Conservation (phyloP, 352 stramenopile genomes). For the Thalassiosira ordinaria region DNA sequence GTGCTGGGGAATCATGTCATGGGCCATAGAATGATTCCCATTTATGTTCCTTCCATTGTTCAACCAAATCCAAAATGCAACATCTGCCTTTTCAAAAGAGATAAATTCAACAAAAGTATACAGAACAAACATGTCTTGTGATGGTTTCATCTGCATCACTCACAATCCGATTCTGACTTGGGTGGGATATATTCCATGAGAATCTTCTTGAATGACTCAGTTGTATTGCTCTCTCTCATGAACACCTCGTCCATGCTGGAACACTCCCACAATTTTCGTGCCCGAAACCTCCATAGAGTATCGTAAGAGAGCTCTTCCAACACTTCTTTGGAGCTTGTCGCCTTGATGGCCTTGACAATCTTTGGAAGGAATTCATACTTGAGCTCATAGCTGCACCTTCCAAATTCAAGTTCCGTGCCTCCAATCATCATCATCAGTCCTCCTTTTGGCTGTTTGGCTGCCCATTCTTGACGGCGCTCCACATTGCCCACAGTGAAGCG, state of each 20-base stretch:
- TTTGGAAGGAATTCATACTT: slow-evolving; percentile 14
- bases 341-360: neutral
- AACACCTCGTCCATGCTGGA: neutral
- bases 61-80: too few species aligned
- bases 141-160: too few species aligned
- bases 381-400: slow-evolving; percentile 16
- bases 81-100: too few species aligned
- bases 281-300: slow-evolving; percentile 12
- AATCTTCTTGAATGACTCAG: slow-evolving; percentile 20
- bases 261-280: slow-evolving; percentile 7
- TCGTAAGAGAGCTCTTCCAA: slow-evolving; percentile 3
- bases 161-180: slow-evolving; percentile 16
- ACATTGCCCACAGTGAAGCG: slow-evolving; percentile 12
- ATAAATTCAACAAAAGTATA: too few species aligned
- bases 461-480: slow-evolving; percentile 4
- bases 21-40: too few species aligned
- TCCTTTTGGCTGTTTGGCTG: neutral
- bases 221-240: neutral
- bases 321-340: slow-evolving; percentile 5
- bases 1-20: too few species aligned
- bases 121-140: too few species aligned
- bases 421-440: slow-evolving; percentile 3
- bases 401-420: slow-evolving; percentile 7
- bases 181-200: slow-evolving; percentile 13
- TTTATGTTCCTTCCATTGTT: neutral